Conservation (phyloP, 306 rosid genomes). For the Hippophae rhamnoides region DNA sequence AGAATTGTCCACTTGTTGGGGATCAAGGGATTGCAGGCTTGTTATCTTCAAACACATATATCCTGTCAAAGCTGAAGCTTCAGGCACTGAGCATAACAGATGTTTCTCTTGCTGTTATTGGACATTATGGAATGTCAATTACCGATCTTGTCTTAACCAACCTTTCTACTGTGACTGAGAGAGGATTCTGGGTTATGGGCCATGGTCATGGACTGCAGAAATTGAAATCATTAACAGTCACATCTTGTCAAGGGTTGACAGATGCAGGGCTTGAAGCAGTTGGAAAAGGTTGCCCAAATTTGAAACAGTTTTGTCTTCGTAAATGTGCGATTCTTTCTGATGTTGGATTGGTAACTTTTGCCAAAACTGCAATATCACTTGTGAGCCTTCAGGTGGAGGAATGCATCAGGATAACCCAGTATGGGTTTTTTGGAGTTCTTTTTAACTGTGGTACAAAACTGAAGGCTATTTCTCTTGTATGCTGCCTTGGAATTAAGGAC, state of each 20-base stretch:
- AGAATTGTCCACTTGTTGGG: slow-evolving; percentile 53
- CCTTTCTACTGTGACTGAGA: slow-evolving; percentile 61
- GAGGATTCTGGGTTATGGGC: slow-evolving; percentile 95
- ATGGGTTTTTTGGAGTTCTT: slow-evolving; percentile 62
- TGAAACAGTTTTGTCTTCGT: slow-evolving; percentile 45
- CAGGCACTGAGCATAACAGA: slow-evolving; percentile 68
- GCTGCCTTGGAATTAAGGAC: slow-evolving; percentile 79
- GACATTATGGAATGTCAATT: slow-evolving; percentile 67
- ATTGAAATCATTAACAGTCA: slow-evolving; percentile 53
- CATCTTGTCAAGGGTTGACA: slow-evolving; percentile 64
- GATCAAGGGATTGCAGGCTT: slow-evolving; percentile 72
- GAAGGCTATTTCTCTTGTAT: slow-evolving; percentile 53
- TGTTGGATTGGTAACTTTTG: slow-evolving; percentile 59
- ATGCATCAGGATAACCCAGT: slow-evolving; percentile 86
- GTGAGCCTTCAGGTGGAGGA: slow-evolving; percentile 79
- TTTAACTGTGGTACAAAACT: slow-evolving; percentile 53
- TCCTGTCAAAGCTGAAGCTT: slow-evolving; percentile 59
- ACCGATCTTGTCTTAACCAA: slow-evolving; percentile 51
- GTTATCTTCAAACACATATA: slow-evolving; percentile 44
- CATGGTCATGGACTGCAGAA: slow-evolving; percentile 78
- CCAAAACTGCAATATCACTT: slow-evolving; percentile 58
- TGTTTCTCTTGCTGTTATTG: slow-evolving; percentile 82
- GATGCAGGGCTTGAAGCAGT: slow-evolving; percentile 66
- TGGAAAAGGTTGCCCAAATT: slow-evolving; percentile 83
- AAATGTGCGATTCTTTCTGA: slow-evolving; percentile 65